phyloP scores from a whole-genome alignment of 176 grass and related monocot genomes.

The Oryza brachyantha region DNA sequence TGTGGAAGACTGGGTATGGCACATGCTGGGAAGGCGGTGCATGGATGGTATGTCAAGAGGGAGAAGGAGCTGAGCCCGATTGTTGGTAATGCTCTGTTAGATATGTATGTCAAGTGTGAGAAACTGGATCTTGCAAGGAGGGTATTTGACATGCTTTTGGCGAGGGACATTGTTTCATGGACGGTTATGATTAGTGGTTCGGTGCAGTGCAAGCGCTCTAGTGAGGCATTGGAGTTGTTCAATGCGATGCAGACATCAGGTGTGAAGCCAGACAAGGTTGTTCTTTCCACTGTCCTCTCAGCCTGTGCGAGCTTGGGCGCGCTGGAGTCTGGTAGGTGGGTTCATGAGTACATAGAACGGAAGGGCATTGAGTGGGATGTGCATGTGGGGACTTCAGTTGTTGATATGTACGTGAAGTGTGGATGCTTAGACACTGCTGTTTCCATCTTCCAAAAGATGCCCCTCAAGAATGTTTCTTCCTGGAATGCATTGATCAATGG shows the following conservation, averaged over 20 bases:
- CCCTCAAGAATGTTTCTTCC: constrained; percentile 42
- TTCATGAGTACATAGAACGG: constrained; percentile 47
- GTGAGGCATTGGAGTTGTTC: constrained; percentile 35
- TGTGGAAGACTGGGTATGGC: constrained; percentile 38
- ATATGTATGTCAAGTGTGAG: constrained; percentile 55
- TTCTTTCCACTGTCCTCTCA: constrained; percentile 48
- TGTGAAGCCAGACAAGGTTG: constrained; percentile 38
- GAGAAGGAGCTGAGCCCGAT: constrained; percentile 16
- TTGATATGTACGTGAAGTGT: constrained; percentile 51
- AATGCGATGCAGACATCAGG: constrained; percentile 42
- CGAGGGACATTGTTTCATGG: constrained; percentile 49
- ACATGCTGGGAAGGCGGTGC: constrained; percentile 17
- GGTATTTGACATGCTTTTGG: constrained; percentile 34
- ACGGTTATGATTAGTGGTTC: constrained; percentile 47
- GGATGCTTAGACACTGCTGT: constrained; percentile 41
- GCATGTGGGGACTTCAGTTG: constrained; percentile 49
- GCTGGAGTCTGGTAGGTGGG: constrained; percentile 40
- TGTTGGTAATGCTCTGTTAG: constrained; percentile 40
- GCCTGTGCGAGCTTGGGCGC: constrained; percentile 43
- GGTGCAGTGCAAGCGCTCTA: constrained; percentile 44
- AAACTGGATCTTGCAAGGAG: constrained; percentile 25
- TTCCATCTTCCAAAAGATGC: constrained; percentile 42
- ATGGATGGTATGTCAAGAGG: constrained; percentile 34
- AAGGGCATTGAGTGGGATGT: constrained; percentile 48
- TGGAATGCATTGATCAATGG: constrained; percentile 58